Percentiles rank a stretch among this genome's conserved stretches.
These are phyloP conservation scores for Rhinocladiella similis DNA, from an alignment of 2,329 filamentous ascomycete genomes.

Conservation along the genomic window DNA sequence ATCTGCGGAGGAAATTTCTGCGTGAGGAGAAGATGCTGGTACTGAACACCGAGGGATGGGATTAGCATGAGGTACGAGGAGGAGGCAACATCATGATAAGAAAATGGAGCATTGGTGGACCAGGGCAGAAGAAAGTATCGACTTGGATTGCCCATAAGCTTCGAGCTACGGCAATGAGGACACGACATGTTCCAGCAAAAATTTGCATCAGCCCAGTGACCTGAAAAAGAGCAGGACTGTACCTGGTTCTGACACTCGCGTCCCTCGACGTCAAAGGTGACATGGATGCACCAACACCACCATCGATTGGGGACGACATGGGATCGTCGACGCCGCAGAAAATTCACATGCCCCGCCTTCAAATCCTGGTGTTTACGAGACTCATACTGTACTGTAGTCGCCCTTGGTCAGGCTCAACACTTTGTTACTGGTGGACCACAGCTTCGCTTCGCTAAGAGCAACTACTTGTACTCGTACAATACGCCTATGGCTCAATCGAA, in stretches of 20 bases:
- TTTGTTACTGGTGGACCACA: no score
- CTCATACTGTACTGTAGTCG: no score
- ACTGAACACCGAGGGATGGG: not conserved
- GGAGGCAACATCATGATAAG: not conserved
- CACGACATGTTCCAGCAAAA: not conserved
- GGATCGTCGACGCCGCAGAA: not conserved
- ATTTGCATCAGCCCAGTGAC: not conserved
- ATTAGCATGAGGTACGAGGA: not conserved
- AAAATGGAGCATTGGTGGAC: not conserved
- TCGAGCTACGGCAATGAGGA: not conserved
- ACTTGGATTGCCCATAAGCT: no score
- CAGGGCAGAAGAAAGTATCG: not conserved
- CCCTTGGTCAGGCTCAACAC: no score
- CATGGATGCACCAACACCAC: not conserved
- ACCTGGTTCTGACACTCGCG: not conserved
- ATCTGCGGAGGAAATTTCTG: constrained; percentile 3
- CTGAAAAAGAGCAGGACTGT: not conserved
- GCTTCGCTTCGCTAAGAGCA: no score
- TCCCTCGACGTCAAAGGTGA: not conserved
- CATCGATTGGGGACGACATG: not conserved
- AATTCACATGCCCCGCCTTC: not conserved
- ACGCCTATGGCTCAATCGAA: constrained; percentile 36
- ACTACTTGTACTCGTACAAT: no score
- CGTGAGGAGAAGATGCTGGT: not conserved
- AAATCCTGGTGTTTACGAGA: not conserved